Evolutionary conservation across 352 stramenopile species (phyloP).

Genomic region (Globisporangium radiosum): DNA sequence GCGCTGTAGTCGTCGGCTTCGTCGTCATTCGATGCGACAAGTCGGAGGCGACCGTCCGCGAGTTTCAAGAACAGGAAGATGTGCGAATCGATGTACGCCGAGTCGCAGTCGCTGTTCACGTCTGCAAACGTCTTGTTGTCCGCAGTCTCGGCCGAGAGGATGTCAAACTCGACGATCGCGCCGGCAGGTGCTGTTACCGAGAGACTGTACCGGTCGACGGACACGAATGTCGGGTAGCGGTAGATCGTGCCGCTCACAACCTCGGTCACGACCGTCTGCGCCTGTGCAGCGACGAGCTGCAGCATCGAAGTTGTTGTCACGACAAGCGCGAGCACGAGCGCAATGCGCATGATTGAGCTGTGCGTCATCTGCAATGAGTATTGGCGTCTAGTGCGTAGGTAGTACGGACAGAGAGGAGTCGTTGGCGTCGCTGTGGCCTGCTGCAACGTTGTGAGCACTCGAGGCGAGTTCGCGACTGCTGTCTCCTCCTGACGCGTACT

Average conservation of each 20-base stretch:
- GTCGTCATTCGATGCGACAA: conserved; percentile 60
- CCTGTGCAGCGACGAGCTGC: neutral
- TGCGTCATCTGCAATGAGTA: no score
- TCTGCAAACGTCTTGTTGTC: conserved; percentile 43
- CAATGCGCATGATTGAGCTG: no score
- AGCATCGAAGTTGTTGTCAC: neutral
- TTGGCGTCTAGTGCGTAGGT: no score
- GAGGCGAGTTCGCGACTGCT: no score
- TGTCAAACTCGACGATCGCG: conserved; percentile 54
- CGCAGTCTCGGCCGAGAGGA: conserved; percentile 56
- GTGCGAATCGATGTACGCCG: conserved; percentile 63
- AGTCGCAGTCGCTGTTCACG: conserved; percentile 69
- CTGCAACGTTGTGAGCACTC: no score
- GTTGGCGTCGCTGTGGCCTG: no score
- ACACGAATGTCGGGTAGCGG: conserved; percentile 34
- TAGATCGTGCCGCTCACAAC: conserved; percentile 52
- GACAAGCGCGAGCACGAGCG: no score
- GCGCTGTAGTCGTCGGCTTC: conserved; percentile 45
- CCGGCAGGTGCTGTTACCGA: conserved; percentile 20
- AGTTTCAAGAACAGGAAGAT: conserved; percentile 37
- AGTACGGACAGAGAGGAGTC: no score
- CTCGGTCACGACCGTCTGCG: conserved; percentile 27
- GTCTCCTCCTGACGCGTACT: no score
- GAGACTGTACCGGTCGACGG: conserved; percentile 58
- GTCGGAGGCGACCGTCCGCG: conserved; percentile 19